A percentile compares a stretch with the other conserved stretches of the same genome.
Evolutionary conservation across 805 yeast species (phyloP).

Genomic region (Kuraishia piskuri): DNA sequence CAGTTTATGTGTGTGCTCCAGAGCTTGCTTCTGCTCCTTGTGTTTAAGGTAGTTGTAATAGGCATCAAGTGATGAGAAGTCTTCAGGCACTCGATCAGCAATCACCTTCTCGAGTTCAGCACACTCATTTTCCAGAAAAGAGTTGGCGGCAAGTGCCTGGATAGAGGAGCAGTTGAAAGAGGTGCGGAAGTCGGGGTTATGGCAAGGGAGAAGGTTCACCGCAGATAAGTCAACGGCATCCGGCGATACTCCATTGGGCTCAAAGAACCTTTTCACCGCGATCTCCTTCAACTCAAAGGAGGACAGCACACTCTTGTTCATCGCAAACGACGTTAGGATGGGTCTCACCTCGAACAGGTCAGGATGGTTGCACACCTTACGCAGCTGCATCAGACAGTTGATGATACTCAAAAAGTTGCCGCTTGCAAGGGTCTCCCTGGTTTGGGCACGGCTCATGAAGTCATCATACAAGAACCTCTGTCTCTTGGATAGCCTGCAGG

Average conservation of each 20-base stretch:
- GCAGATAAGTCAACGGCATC: constrained; percentile 38
- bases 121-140: constrained; percentile 34
- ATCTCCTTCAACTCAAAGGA: constrained; percentile 34
- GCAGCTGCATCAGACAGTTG: constrained; percentile 93
- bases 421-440: constrained; percentile 85
- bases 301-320: constrained; percentile 54
- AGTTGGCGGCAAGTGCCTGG: constrained; percentile 36
- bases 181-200: constrained; percentile 30
- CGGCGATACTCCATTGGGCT: constrained; percentile 15
- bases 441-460: constrained; percentile 94
- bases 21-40: constrained; percentile 39
- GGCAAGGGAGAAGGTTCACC: constrained; percentile 51
- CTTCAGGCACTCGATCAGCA: constrained; percentile 18
- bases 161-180: constrained; percentile 38
- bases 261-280: constrained; percentile 25
- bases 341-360: constrained; percentile 95
- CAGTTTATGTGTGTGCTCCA: constrained; percentile 46
- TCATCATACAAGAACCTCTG: constrained; percentile 92
- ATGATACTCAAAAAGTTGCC: constrained; percentile 94
- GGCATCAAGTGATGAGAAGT: constrained; percentile 34
- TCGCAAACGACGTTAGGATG: constrained; percentile 79
- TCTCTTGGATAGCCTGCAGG: constrained; percentile 86
- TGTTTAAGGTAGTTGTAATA: constrained; percentile 53
- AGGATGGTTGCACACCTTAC: constrained; percentile 95
- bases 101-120: constrained; percentile 29